Evolutionary conservation across 306 rosid species (phyloP).

Genomic region (Ormosia semicastrata): DNA sequence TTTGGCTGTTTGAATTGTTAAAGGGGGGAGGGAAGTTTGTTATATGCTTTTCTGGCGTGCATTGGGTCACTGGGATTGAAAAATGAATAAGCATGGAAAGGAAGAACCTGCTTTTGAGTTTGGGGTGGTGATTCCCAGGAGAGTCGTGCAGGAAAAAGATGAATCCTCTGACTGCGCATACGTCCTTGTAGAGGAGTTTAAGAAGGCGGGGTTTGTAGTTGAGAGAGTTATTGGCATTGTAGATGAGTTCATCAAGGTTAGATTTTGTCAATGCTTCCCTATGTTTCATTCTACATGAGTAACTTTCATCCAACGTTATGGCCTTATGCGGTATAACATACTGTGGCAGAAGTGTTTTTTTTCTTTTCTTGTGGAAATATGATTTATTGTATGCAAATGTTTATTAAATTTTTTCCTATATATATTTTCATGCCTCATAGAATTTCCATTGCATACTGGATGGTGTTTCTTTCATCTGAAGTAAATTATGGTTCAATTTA

Average conservation of each 20-base stretch:
- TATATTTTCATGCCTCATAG: neutral
- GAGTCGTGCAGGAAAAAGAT: conserved; percentile 40
- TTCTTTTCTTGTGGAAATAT: neutral
- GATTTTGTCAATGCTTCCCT: conserved; percentile 21
- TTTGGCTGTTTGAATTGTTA: neutral
- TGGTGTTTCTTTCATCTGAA: neutral
- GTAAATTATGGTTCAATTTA: neutral
- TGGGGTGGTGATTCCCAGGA: conserved; percentile 81
- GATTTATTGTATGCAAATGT: neutral
- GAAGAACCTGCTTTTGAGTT: conserved; percentile 67
- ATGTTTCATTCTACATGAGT: neutral
- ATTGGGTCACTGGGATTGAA: conserved; percentile 21
- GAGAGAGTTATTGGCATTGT: conserved; percentile 81
- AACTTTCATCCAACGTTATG: neutral
- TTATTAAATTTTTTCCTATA: neutral
- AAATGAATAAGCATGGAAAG: conserved; percentile 51
- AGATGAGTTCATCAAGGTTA: conserved; percentile 91
- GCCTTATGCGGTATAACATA: neutral
- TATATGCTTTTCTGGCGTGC: conserved; percentile 8
- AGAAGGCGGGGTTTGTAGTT: conserved; percentile 61
- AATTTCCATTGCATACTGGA: neutral
- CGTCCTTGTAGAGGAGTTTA: conserved; percentile 60
- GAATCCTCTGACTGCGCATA: conserved; percentile 46
- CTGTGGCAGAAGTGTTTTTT: neutral
- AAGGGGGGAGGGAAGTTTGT: neutral